phyloP scores from a whole-genome alignment of 2,329 filamentous ascomycete genomes.

The Penicillium aurantiogriseum region DNA sequence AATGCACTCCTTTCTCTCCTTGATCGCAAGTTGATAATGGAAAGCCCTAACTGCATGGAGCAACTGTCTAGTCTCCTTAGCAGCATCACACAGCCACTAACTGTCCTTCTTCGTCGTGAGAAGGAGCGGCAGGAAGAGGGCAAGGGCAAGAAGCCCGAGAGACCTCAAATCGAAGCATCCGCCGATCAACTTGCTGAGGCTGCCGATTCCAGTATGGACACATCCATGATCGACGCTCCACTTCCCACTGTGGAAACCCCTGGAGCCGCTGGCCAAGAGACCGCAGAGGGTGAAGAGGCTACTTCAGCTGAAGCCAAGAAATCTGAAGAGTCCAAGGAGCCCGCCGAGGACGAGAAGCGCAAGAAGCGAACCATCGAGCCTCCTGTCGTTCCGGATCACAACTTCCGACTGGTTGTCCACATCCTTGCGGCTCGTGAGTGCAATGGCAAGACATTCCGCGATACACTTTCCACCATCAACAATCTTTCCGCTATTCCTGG shows the following conservation, averaged over 20 bases:
- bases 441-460: constrained; percentile 95
- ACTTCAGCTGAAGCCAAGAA: constrained; percentile 27
- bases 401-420: constrained; percentile 90
- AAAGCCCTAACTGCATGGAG: constrained; percentile 96
- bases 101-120: constrained; percentile 76
- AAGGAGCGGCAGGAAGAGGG: constrained; percentile 63
- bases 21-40: constrained; percentile 92
- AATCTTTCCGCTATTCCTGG: constrained; percentile 91
- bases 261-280: constrained; percentile 28
- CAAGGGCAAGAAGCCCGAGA: constrained; percentile 39
- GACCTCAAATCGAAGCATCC: constrained; percentile 19
- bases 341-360: constrained; percentile 48
- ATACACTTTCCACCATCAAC: constrained; percentile 97
- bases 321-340: constrained; percentile 40
- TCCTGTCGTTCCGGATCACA: constrained; percentile 81
- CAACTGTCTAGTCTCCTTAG: constrained; percentile 83
- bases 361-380: constrained; percentile 69
- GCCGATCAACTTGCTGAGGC: constrained; percentile 26
- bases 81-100: constrained; percentile 82
- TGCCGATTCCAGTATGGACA: constrained; percentile 36
- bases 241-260: constrained; percentile 31
- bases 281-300: constrained; percentile 34
- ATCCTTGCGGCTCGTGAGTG: constrained; percentile 96
- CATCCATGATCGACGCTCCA: constrained; percentile 40
- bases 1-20: constrained; percentile 86